phyloP scores from a whole-genome alignment of 495 filamentous ascomycete species.

The Trichoderma orchidacearum region DNA sequence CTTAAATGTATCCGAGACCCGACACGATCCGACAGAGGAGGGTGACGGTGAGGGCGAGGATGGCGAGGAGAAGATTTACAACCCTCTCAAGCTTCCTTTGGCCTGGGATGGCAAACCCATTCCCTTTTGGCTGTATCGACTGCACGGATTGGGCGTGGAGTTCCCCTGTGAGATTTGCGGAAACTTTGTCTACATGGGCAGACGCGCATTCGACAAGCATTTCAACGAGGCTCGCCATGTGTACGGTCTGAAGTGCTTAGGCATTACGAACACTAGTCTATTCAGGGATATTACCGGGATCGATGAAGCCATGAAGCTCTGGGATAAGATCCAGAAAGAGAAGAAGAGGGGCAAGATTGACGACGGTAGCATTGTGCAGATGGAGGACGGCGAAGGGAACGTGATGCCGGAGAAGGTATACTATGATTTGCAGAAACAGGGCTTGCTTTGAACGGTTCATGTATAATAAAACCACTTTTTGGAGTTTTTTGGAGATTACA shows the following conservation, averaged over 20 bases:
- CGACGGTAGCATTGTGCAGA: slow-evolving; percentile 79
- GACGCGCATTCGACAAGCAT: slow-evolving; percentile 94
- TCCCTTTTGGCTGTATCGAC: slow-evolving; percentile 95
- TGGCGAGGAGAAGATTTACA: slow-evolving; percentile 85
- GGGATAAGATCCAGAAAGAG: slow-evolving; percentile 86
- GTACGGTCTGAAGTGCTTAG: slow-evolving; percentile 83
- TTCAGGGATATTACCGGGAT: slow-evolving; percentile 93
- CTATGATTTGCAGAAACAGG: slow-evolving; percentile 66
- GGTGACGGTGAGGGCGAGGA: slow-evolving; percentile 40
- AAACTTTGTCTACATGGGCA: slow-evolving; percentile 94
- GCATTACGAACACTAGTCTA: slow-evolving; percentile 81
- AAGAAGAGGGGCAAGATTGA: slow-evolving; percentile 63
- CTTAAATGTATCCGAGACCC: slow-evolving; percentile 44
- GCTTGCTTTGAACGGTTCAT: slow-evolving; percentile 37
- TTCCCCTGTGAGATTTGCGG: slow-evolving; percentile 94
- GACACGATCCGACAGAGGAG: slow-evolving; percentile 13
- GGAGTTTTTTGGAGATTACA: neutral
- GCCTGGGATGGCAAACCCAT: slow-evolving; percentile 99
- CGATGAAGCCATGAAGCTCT: slow-evolving; percentile 71
- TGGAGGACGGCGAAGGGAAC: slow-evolving; percentile 96
- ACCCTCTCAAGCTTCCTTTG: slow-evolving; percentile 86
- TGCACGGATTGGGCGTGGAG: slow-evolving; percentile 90
- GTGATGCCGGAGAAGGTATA: slow-evolving; percentile 99
- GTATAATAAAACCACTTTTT: neutral
- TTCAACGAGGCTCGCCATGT: slow-evolving; percentile 90